Base-by-base conservation (phyloP, 179 eudicot species). In the Heliamphora pulchella region DNA sequence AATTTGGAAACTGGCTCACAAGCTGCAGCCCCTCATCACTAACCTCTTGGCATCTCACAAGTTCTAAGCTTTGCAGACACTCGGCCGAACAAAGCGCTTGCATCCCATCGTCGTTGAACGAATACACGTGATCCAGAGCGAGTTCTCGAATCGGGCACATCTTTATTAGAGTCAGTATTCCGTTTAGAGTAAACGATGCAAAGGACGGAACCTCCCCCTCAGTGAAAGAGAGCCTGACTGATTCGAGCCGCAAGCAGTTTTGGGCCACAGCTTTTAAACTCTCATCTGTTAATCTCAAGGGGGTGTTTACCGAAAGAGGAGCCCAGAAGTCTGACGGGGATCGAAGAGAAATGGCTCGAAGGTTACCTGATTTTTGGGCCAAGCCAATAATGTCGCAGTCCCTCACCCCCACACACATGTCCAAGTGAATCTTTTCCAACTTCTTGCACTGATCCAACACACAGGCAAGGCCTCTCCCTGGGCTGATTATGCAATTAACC, bases 391-490 rank as follows among this genome's bases (percentile, higher is more conserved):
- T 89, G 68, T 95, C 97, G 63, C 75, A 84, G 81, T 95, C 97
- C 76, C 90, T 85, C 6, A 91, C 89, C 58, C 98, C 98, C 57
- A 91, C 89, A 85, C 97, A 95, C 91, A 86, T 90, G 88, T 95
- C 97, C 74, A 95, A 79, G 71, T 86, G 91, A 80, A 93, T 66
- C 79, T 81, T 90, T 81, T 93, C 91, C 87, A 95, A 82, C 79
- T 91, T 91, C 66, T 75, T 81, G 87, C 97, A 95, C 76, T 88
- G 87, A 5, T 85, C 89, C 76, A 95, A 71, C 43, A 95, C 83
- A 88, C 95, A 91, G 65, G 97, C 95, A 78, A 95, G 97, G 73
- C 98, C 97, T 83, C 91, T 89, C 13, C 95, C 97, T 0, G 97
- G 93, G 82, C 88, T 93, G 71, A 91, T 87, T 77, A 95, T 87